Evolutionary conservation across 2,329 filamentous ascomycete genomes (phyloP).

Genomic region (Botryosphaeria dothidea): DNA sequence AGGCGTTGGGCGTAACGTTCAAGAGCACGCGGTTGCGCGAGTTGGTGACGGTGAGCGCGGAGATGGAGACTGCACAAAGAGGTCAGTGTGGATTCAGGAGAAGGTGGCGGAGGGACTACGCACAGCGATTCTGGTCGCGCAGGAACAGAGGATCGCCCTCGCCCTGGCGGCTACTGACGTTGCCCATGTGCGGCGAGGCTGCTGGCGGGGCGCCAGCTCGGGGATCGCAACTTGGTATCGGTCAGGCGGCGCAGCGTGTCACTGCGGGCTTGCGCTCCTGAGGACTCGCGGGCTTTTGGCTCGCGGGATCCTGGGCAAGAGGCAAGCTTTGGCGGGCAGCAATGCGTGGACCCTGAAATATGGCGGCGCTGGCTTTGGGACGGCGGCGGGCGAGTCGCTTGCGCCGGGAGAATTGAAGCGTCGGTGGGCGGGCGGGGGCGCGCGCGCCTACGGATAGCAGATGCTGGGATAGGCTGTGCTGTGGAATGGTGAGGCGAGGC

Average conservation of each 20-base stretch:
- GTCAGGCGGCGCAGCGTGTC: not conserved
- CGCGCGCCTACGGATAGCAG: slow-evolving; percentile 1
- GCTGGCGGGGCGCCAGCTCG: slow-evolving; percentile 14
- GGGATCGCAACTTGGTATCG: not conserved
- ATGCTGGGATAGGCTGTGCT: slow-evolving; percentile 8
- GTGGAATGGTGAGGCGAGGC: not conserved
- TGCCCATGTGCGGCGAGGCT: slow-evolving; percentile 67
- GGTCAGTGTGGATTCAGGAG: slow-evolving; percentile 13
- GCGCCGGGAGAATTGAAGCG: slow-evolving; percentile 9
- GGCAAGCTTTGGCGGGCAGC: not conserved
- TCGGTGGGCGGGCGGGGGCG: not conserved
- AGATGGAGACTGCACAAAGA: slow-evolving; percentile 71
- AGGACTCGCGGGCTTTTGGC: slow-evolving; percentile 7
- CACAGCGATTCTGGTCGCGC: slow-evolving; percentile 90
- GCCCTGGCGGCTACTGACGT: slow-evolving; percentile 79
- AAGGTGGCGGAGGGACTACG: slow-evolving; percentile 34
- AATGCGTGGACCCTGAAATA: slow-evolving; percentile 7
- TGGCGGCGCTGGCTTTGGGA: not conserved
- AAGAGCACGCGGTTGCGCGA: slow-evolving; percentile 75
- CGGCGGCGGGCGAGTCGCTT: slow-evolving; percentile 1
- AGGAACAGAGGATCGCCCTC: slow-evolving; percentile 80
- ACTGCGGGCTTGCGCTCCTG: not conserved
- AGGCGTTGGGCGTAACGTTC: slow-evolving; percentile 80
- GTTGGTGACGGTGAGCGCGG: slow-evolving; percentile 79
- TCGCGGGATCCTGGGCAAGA: slow-evolving; percentile 11